Evolutionary conservation across 2,329 filamentous ascomycete genomes (phyloP).

Genomic region (Colletotrichum shisoi): DNA sequence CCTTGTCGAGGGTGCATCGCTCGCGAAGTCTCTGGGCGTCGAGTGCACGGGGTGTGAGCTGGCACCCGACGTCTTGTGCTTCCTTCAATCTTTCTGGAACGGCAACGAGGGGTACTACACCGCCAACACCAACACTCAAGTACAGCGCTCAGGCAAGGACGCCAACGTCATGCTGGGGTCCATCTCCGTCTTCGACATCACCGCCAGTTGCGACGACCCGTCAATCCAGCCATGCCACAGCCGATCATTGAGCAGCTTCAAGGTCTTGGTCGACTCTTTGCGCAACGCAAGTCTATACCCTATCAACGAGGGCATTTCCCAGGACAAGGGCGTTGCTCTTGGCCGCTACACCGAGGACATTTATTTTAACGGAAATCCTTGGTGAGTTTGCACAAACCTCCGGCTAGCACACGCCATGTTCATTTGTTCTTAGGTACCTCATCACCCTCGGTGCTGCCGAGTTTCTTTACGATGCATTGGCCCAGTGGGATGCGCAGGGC

Average conservation of each 20-base stretch:
- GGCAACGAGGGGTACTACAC: constrained; percentile 57
- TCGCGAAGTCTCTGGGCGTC: constrained; percentile 60
- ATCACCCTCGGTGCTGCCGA: constrained; percentile 65
- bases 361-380: constrained; percentile 66
- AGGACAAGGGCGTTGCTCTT: constrained; percentile 54
- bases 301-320: constrained; percentile 59
- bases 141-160: constrained; percentile 62
- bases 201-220: constrained; percentile 58
- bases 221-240: constrained; percentile 66
- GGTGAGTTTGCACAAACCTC: constrained; percentile 45
- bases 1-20: constrained; percentile 56
- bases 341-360: constrained; percentile 61
- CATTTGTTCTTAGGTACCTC: constrained; percentile 49
- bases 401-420: background rate
- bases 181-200: constrained; percentile 61
- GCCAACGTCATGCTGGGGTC: constrained; percentile 61
- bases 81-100: constrained; percentile 66
- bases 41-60: constrained; percentile 60
- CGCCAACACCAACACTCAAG: constrained; percentile 59
- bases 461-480: constrained; percentile 64
- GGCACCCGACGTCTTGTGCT: constrained; percentile 61
- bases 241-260: constrained; percentile 62
- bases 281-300: constrained; percentile 57
- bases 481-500: constrained; percentile 60
- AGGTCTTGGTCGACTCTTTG: constrained; percentile 64